phyloP scores from a whole-genome alignment of 345 rosid genomes.

The Rhodamnia rubescens region DNA sequence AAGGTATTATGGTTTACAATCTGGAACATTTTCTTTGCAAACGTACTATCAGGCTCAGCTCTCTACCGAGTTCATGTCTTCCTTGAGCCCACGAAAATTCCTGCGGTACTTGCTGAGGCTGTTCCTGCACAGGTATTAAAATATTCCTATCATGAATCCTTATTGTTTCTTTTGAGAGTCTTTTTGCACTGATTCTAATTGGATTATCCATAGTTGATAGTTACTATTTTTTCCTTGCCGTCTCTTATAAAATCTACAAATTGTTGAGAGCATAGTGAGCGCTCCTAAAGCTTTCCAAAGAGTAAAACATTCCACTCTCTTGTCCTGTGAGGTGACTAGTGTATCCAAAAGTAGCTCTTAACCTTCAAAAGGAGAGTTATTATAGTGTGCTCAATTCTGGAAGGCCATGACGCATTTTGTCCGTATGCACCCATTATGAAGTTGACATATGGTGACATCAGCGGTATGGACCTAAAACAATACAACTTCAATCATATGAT shows the following conservation, averaged over 20 bases:
- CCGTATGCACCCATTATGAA: not conserved
- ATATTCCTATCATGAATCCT: not conserved
- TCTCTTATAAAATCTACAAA: not conserved
- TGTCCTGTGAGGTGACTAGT: not conserved
- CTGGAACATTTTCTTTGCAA: slow-evolving; percentile 90
- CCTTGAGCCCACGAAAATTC: slow-evolving; percentile 74
- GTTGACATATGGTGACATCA: not conserved
- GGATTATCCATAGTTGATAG: not conserved
- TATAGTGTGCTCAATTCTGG: not conserved
- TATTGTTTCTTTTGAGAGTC: not conserved
- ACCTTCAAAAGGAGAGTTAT: not conserved
- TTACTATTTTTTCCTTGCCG: not conserved
- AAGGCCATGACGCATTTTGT: not conserved
- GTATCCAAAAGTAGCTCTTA: not conserved
- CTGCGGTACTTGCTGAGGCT: slow-evolving; percentile 59
- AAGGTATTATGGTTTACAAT: slow-evolving; percentile 58
- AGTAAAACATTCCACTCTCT: not conserved
- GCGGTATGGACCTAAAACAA: not conserved
- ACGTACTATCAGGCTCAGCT: slow-evolving; percentile 74
- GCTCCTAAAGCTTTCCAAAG: not conserved
- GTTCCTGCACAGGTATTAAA: slow-evolving; percentile 77
- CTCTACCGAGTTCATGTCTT: slow-evolving; percentile 45
- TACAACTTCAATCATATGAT: not conserved
- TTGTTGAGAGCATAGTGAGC: not conserved
- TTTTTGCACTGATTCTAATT: not conserved